These are phyloP conservation scores for Rhodotorula sphaerocarpa DNA, from an alignment of 768 basidiomycete genomes.

Conservation along the genomic window DNA sequence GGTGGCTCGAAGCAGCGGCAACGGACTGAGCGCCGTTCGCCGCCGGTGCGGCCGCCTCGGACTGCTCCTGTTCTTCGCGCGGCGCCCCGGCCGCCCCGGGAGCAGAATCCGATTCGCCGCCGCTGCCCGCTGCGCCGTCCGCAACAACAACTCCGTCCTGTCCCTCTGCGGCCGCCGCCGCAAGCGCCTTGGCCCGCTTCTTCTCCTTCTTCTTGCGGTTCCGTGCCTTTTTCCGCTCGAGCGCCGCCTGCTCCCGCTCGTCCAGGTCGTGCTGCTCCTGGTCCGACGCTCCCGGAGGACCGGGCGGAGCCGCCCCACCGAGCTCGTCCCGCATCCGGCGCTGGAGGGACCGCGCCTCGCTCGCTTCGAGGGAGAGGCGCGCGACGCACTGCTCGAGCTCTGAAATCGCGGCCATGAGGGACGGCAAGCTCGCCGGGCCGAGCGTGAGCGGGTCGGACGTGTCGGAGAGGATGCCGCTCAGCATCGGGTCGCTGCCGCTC, in stretches of 20 bases:
- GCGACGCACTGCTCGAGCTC: constrained; percentile 32
- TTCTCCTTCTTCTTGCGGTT: constrained; percentile 7
- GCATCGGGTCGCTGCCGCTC: too few species aligned
- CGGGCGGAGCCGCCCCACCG: background rate
- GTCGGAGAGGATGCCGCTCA: constrained; percentile 1
- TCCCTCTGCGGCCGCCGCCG: background rate
- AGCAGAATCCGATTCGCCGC: background rate
- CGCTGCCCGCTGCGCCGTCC: background rate
- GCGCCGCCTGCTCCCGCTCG: background rate
- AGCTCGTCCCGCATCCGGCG: constrained; percentile 17
- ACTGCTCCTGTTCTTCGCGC: too few species aligned
- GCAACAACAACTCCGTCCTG: too few species aligned
- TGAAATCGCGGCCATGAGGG: constrained; percentile 22
- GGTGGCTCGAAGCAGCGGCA: background rate
- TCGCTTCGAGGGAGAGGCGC: constrained; percentile 24
- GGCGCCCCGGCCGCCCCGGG: too few species aligned
- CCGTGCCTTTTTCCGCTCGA: background rate
- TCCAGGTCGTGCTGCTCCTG: background rate
- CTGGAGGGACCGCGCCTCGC: constrained; percentile 26
- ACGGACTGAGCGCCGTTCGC: too few species aligned
- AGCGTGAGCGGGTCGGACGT: background rate
- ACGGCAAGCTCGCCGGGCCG: constrained; percentile 19
- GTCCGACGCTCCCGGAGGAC: too few species aligned
- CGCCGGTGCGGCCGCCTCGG: too few species aligned
- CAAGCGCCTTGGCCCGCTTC: background rate